Evolutionary conservation across 1,284 basidiomycete genomes (phyloP).

Genomic region (Rhodotorula mucilaginosa): DNA sequence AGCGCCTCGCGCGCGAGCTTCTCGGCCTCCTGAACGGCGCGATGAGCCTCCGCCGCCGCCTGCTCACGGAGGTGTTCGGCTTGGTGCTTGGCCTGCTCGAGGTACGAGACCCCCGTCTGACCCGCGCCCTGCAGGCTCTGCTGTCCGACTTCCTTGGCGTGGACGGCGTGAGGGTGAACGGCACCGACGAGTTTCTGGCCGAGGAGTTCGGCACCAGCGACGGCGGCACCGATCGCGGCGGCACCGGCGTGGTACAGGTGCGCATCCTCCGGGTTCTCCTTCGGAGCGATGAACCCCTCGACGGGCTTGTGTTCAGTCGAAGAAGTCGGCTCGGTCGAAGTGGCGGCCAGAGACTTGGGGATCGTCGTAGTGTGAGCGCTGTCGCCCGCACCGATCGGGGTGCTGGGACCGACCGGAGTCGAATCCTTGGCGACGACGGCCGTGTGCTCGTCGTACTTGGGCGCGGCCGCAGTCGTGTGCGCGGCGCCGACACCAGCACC

Average conservation of each 20-base stretch:
- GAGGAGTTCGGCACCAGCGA: conserved; percentile 21
- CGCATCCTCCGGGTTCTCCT: conserved; percentile 25
- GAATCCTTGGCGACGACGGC: conserved; percentile 18
- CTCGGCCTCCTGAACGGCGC: conserved; percentile 7
- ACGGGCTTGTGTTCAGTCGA: conserved; percentile 9
- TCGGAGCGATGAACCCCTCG: conserved; percentile 25
- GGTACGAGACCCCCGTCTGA: conserved; percentile 3
- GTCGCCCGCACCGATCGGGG: conserved; percentile 5
- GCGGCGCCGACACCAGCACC: conserved; percentile 1
- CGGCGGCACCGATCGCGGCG: conserved; percentile 22
- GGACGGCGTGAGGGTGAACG: conserved; percentile 16
- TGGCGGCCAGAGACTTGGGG: not conserved
- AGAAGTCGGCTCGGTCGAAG: not conserved
- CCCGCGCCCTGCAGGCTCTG: conserved; percentile 17
- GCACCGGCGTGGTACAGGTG: conserved; percentile 18
- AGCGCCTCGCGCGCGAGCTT: conserved; percentile 16
- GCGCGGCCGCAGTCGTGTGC: not conserved
- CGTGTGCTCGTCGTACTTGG: conserved; percentile 5
- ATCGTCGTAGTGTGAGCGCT: not conserved
- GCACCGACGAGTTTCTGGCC: conserved; percentile 19
- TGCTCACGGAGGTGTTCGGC: not conserved
- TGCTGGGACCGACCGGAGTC: not conserved
- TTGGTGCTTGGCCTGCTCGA: not conserved
- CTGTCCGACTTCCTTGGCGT: conserved; percentile 8
- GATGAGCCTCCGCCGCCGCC: not conserved